Evolutionary conservation across 352 stramenopile genomes (phyloP).

Genomic region (Phytophthora chlamydospora): DNA sequence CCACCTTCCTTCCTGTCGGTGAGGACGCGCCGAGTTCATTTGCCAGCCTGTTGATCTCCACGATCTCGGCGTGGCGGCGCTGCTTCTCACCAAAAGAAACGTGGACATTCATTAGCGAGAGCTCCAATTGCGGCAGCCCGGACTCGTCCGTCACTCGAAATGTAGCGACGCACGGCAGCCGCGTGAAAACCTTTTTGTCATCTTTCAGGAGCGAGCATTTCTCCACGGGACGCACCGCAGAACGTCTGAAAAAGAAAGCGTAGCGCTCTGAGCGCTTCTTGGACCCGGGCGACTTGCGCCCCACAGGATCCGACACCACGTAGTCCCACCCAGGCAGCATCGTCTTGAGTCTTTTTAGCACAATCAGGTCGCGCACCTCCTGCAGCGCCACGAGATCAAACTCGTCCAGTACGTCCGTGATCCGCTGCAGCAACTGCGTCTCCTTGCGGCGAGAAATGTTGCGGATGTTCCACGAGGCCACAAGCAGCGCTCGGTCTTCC

Average conservation of each 20-base stretch:
- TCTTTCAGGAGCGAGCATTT: conserved; percentile 31
- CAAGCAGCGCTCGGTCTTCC: conserved; percentile 36
- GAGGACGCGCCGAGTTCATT: conserved; percentile 18
- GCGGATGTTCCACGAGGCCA: conserved; percentile 81
- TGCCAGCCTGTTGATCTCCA: conserved; percentile 42
- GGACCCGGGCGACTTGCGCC: conserved; percentile 16
- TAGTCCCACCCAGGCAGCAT: conserved; percentile 68
- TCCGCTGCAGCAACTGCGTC: conserved; percentile 43
- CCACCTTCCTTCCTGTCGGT: conserved; percentile 34
- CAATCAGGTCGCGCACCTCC: conserved; percentile 66
- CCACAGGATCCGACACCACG: conserved; percentile 51
- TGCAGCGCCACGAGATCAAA: conserved; percentile 79
- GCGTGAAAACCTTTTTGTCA: conserved; percentile 28
- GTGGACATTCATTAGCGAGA: conserved; percentile 61
- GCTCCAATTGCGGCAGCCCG: conserved; percentile 26
- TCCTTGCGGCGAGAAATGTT: conserved; percentile 65
- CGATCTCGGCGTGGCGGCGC: conserved; percentile 38
- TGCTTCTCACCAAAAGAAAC: conserved; percentile 47
- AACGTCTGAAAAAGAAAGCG: conserved; percentile 61
- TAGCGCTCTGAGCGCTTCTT: conserved; percentile 54
- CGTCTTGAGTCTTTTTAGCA: conserved; percentile 63
- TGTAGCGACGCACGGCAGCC: conserved; percentile 51
- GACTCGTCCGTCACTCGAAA: conserved; percentile 36
- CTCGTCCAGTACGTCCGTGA: conserved; percentile 50
- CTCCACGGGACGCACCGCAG: conserved; percentile 29